Conservation (phyloP, 2,329 filamentous ascomycete species). For the Aspergillus arachidicola region DNA sequence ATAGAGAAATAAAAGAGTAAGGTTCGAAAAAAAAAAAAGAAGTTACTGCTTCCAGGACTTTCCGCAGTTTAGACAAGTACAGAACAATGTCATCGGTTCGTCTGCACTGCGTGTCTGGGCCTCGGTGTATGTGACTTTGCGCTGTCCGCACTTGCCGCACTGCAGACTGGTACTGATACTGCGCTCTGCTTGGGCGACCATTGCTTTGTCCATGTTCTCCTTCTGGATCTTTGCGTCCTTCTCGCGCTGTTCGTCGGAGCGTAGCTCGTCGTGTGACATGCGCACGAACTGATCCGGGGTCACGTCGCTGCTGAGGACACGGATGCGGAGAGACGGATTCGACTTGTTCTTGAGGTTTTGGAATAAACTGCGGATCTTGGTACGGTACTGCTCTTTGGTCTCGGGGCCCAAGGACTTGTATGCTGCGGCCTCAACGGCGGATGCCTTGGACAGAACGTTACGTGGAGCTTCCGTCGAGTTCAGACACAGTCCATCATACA, state of each 20-base stretch:
- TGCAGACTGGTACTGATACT: slow-evolving; percentile 84
- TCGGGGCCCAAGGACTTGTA: slow-evolving; percentile 71
- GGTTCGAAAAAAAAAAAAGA: slow-evolving; percentile 11
- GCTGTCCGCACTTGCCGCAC: slow-evolving; percentile 90
- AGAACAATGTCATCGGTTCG: slow-evolving; percentile 69
- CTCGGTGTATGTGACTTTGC: slow-evolving; percentile 93
- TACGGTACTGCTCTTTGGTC: slow-evolving; percentile 72
- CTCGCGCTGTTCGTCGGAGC: slow-evolving; percentile 77
- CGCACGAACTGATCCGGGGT: slow-evolving; percentile 72
- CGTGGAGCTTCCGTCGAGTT: slow-evolving; percentile 64
- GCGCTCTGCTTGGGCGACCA: slow-evolving; percentile 90
- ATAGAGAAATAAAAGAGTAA: background rate
- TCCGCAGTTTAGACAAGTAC: slow-evolving; percentile 51
- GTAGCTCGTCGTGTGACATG: slow-evolving; percentile 90
- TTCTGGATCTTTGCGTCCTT: slow-evolving; percentile 76
- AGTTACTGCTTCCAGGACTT: slow-evolving; percentile 50
- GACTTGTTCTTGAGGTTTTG: slow-evolving; percentile 93
- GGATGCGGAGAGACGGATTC: slow-evolving; percentile 74
- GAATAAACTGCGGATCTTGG: slow-evolving; percentile 89
- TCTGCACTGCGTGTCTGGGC: slow-evolving; percentile 94
- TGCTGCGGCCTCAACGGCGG: slow-evolving; percentile 76
- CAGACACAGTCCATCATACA: slow-evolving; percentile 89
- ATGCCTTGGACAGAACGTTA: slow-evolving; percentile 66
- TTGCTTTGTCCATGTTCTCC: slow-evolving; percentile 96
- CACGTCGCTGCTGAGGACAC: slow-evolving; percentile 76